These are phyloP conservation scores for Chaetomium tenue DNA, from an alignment of 495 filamentous ascomycete species.

Conservation along the genomic window DNA sequence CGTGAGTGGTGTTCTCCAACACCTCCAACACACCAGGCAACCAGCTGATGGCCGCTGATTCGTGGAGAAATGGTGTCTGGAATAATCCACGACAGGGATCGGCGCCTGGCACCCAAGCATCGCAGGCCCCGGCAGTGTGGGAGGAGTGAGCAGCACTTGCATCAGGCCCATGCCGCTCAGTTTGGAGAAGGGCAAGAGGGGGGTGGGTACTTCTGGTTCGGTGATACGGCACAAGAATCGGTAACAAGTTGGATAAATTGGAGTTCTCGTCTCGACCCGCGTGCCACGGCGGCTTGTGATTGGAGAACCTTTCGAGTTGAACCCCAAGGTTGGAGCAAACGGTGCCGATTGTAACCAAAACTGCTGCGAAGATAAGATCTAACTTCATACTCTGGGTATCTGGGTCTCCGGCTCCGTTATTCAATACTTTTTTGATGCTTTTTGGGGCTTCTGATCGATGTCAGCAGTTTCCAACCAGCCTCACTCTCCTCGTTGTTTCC, in stretches of 20 bases:
- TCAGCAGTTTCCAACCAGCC: neutral
- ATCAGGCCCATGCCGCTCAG: neutral
- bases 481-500: neutral
- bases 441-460: neutral
- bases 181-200: neutral
- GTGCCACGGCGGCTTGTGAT: slow-evolving; percentile 3
- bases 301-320: neutral
- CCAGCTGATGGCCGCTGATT: slow-evolving; percentile 7
- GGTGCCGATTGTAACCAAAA: neutral
- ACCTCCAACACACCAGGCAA: neutral
- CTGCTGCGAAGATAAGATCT: neutral
- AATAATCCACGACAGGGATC: slow-evolving; percentile 17
- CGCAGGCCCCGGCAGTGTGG: slow-evolving; percentile 14
- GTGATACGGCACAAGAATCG: neutral
- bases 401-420: neutral
- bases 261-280: neutral
- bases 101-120: neutral
- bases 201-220: neutral
- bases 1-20: neutral
- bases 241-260: slow-evolving; percentile 2
- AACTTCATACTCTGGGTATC: neutral
- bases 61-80: slow-evolving; percentile 15
- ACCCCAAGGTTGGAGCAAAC: neutral
- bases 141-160: neutral
- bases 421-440: neutral